Base-by-base conservation (phyloP, 164 flowering plant genomes). In the Nymphaea colorata region DNA sequence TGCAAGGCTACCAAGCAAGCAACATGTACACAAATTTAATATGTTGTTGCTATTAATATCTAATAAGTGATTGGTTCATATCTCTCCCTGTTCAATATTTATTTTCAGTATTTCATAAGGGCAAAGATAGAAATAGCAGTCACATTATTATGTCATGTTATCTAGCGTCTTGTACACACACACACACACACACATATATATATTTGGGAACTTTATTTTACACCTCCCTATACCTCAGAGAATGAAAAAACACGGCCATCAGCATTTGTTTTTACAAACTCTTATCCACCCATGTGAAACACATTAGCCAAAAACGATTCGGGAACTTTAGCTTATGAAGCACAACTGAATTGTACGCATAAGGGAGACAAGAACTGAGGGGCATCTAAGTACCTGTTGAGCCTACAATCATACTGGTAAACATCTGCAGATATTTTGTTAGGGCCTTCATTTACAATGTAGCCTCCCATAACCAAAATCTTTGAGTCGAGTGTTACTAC, bases 381-480 rank as follows among this genome's bases (percentile, higher is more conserved):
- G 57, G 14, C 57, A 51, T 51, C 2, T 8, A 51, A 8, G 14
- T 51, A 94, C 99, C 96, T 89, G 84, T 94, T 87, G 70, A 94
- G 87, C 77, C 96, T 83, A 70, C 90, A 84, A 74, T 94, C 94
- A 68, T 91, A 91, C 74, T 87, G 90, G 70, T 86, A 86, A 67
- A 92, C 92, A 65, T 90, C 94, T 7, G 90, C 66, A 5, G 91
- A 87, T 62, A 83, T 91, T 67, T 73, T 65, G 5, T 68, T 71
- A 59, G 82, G 61, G 10, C 87, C 87, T 51, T 10, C 14, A 69
- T 77, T 80, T 61, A 63, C 65, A 43, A 79, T 68, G 72, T 80
- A 83, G 18, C 99, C 99, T 68, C 79, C 98, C 69, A 90, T 79
- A 44, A 94, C 84, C 60, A 94, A 78, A 78, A 94, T 96, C 80